Conservation (phyloP, 805 yeast species). For the Pichia nanzhaoensis region DNA sequence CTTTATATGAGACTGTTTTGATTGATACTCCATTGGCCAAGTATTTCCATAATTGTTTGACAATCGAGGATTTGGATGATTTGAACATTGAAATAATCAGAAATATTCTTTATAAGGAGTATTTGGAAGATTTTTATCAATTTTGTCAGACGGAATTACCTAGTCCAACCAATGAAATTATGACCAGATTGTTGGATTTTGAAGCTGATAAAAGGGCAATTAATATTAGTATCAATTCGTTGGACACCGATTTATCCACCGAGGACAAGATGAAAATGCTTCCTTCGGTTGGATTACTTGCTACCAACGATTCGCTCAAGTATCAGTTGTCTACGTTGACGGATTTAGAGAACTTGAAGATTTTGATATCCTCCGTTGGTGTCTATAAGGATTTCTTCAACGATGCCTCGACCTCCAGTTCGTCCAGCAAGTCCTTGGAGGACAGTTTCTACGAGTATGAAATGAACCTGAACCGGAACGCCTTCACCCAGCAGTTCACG, state of each 20-base stretch:
- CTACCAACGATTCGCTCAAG: conserved; percentile 56
- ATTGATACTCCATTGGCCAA: conserved; percentile 98
- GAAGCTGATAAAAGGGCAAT: conserved; percentile 95
- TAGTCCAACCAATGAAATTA: conserved; percentile 73
- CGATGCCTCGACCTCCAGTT: conserved; percentile 19
- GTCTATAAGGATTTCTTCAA: conserved; percentile 59
- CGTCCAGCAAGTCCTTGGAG: conserved; percentile 56
- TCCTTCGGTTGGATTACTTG: conserved; percentile 75
- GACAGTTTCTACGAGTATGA: conserved; percentile 91
- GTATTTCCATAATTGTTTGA: conserved; percentile 82
- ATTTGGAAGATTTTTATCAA: conserved; percentile 75
- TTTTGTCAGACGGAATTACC: conserved; percentile 59
- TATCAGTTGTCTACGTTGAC: conserved; percentile 66
- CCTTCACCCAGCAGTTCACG: conserved; percentile 95
- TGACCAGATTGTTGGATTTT: conserved; percentile 71
- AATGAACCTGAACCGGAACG: conserved; percentile 86
- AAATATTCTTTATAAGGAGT: conserved; percentile 87
- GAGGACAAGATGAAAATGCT: conserved; percentile 66
- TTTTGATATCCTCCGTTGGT: conserved; percentile 54
- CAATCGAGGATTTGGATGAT: conserved; percentile 88
- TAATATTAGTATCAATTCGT: conserved; percentile 84
- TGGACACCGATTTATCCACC: conserved; percentile 70
- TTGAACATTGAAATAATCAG: conserved; percentile 91
- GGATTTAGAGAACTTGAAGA: conserved; percentile 77
- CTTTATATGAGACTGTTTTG: conserved; percentile 85